phyloP scores from a whole-genome alignment of 2,329 filamentous ascomycete genomes.

The Neoarthrinium moseri region DNA sequence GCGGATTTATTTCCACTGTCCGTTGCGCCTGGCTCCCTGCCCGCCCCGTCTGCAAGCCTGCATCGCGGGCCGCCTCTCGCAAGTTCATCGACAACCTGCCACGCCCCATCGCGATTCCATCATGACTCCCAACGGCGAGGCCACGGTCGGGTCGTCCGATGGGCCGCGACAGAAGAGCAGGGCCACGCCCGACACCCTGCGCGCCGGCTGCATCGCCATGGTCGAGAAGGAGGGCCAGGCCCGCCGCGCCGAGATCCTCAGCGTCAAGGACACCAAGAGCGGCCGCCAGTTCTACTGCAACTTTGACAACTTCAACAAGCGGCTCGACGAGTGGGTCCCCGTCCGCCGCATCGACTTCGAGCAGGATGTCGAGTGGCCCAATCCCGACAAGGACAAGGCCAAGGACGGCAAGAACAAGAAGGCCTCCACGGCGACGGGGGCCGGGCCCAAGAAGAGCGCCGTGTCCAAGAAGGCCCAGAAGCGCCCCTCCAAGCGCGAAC shows the following conservation, averaged over 20 bases:
- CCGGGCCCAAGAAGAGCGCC: constrained; percentile 56
- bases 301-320: constrained; percentile 97
- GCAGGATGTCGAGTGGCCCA: constrained; percentile 94
- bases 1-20: constrained; percentile 6
- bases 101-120: constrained; percentile 32
- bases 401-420: constrained; percentile 79
- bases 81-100: constrained; percentile 33
- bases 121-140: constrained; percentile 56
- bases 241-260: constrained; percentile 94
- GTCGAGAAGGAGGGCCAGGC: constrained; percentile 74
- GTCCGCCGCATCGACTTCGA: constrained; percentile 79
- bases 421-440: constrained; percentile 50
- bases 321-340: constrained; percentile 80
- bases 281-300: constrained; percentile 92
- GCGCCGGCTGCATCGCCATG: constrained; percentile 59
- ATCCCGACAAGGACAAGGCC: constrained; percentile 78
- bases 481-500: constrained; percentile 53
- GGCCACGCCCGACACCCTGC: constrained; percentile 80
- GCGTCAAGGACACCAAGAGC: constrained; percentile 86
- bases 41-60: too few species aligned
- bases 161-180: constrained; percentile 69
- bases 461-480: constrained; percentile 59
- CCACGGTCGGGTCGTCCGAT: constrained; percentile 55
- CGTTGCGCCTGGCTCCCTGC: too few species aligned
- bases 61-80: too few species aligned